Percentiles rank a stretch among this genome's conserved stretches.
These are phyloP conservation scores for Chlamydomonas sphaeroides DNA, from an alignment of 139 green algal genomes.

Conservation along the genomic window DNA sequence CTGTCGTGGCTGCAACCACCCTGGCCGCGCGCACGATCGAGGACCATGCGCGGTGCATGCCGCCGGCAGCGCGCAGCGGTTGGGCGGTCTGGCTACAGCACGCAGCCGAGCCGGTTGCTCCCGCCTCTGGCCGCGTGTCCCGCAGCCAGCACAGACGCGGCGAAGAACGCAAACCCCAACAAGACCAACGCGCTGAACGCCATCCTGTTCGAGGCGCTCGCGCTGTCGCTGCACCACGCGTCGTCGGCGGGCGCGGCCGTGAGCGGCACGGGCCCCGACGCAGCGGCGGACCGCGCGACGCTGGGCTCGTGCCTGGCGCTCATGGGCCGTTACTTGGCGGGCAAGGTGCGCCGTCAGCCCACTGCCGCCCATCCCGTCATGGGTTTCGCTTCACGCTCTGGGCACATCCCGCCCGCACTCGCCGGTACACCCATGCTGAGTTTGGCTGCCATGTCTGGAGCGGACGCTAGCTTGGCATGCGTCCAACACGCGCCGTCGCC, in stretches of 20 bases:
- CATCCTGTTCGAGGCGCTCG: constrained; percentile 97
- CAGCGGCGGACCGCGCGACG: constrained; percentile 69
- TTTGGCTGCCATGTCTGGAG: no score
- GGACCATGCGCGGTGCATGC: no score
- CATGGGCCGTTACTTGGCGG: constrained; percentile 52
- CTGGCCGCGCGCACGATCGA: no score
- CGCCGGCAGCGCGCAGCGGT: no score
- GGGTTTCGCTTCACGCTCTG: not conserved
- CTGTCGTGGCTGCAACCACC: no score
- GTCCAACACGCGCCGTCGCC: no score
- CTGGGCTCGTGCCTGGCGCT: constrained; percentile 64
- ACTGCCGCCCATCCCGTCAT: not conserved
- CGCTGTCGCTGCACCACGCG: constrained; percentile 73
- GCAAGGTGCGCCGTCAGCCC: constrained; percentile 35
- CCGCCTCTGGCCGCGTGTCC: no score
- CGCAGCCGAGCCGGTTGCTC: no score
- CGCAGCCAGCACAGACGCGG: constrained; percentile 35
- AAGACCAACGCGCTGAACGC: constrained; percentile 97
- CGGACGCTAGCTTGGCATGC: no score
- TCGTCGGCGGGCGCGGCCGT: not conserved
- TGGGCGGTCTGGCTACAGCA: no score
- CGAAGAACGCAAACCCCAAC: constrained; percentile 86
- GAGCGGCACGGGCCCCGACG: not conserved
- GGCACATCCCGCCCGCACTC: no score
- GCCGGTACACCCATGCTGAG: no score